Evolutionary conservation across 495 filamentous ascomycete genomes (phyloP).

Genomic region (Sabuloglossum arenarium): DNA sequence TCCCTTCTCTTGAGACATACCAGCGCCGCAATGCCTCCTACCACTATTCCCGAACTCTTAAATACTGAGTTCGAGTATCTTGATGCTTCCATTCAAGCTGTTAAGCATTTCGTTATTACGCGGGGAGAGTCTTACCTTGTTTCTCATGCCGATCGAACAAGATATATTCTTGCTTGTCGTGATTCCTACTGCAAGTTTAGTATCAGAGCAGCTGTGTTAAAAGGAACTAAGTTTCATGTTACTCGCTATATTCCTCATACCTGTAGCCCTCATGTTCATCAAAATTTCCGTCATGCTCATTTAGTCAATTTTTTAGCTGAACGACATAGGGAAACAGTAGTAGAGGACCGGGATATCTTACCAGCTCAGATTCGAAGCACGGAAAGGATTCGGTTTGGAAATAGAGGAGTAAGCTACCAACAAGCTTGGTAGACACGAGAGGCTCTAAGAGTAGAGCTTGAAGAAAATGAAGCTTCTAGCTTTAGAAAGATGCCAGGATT

Average conservation of each 20-base stretch:
- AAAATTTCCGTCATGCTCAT: neutral
- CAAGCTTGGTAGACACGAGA: neutral
- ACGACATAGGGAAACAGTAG: neutral
- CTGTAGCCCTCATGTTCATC: neutral
- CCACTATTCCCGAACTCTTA: neutral
- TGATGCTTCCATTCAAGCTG: neutral
- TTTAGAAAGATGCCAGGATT: neutral
- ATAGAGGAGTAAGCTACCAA: neutral
- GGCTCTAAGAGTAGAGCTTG: neutral
- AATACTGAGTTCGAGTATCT: too few relatives aligned
- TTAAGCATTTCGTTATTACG: neutral
- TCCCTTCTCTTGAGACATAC: neutral
- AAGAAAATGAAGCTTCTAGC: neutral
- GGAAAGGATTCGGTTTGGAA: neutral
- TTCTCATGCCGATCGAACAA: neutral
- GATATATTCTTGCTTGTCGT: neutral
- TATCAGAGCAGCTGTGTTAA: neutral
- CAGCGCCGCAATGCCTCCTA: neutral
- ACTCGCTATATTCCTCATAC: neutral
- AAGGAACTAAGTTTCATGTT: neutral
- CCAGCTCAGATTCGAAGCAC: neutral
- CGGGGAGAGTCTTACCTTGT: neutral
- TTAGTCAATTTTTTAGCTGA: neutral
- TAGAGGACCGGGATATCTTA: neutral
- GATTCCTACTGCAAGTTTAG: neutral